Base-by-base conservation (phyloP, 352 stramenopile genomes). In the Phytophthora boehmeriae region DNA sequence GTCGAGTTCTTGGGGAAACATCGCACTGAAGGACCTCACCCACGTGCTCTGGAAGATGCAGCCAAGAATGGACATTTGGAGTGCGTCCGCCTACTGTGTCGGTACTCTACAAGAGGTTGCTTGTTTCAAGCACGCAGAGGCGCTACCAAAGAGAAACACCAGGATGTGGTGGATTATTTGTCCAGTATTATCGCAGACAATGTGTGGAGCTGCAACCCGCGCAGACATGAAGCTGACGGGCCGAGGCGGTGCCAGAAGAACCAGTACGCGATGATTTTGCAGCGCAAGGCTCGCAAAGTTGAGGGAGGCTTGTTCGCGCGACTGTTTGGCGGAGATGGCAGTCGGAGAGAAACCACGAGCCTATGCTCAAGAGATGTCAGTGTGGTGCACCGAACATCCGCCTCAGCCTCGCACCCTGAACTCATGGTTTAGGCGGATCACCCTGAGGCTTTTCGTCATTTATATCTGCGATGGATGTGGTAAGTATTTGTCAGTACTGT, bases 101-200 rank as follows among this genome's bases (percentile, higher is more conserved):
- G 63, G 27, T 70, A 69, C 32, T 76, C 68, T 8, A 63, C 20
- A 0, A 59, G 58, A 52, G 68, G 63, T 5, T 76, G 68, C 5
- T 30, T 76, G 43, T 73, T 76, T n/a, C 68, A 76, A 39, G 68
- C 68, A 9, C 47, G 68, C 8, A 69, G 66, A 17, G 58, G 68
- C n/a, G 68, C 68, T 10, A 54, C 68, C n/a, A 76, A 73, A 49
- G 61, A 59, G 52, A 73, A 76, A 30, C 58, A 73, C 44, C 55
- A 67, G 11, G 42, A 58, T 6, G 43, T 76, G 2, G 58, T 60
- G 2, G 53, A 63, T 25, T 76, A 66, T 27, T 46, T 76, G 22
- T 65, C 68, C n/a, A 66, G 58, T 20, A 67, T 70, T 10, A 64
- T 73, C 52, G 49, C 64, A 10, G 68, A 70, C 42, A 69, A 70